Conservation (phyloP, 306 rosid species). For the Begonia fuchsioides region DNA sequence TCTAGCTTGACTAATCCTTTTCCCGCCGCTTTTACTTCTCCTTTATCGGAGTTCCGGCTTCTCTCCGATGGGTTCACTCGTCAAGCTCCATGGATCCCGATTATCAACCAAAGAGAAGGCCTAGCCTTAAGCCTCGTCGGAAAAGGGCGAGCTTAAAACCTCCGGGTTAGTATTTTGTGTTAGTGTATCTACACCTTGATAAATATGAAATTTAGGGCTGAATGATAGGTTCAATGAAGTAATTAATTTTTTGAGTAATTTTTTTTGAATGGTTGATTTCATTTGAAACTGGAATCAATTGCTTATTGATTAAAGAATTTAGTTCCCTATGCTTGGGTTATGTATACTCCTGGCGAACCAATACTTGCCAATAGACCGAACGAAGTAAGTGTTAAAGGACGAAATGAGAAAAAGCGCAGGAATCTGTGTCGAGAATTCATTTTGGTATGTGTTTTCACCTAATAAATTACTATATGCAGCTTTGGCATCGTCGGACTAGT, state of each 20-base stretch:
- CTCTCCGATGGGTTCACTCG: constrained; percentile 6
- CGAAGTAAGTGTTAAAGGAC: constrained; percentile 77
- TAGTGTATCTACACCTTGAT: no score
- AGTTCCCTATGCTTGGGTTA: constrained; percentile 85
- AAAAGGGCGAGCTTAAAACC: constrained; percentile 70
- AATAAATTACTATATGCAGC: no score
- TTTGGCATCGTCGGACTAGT: no score
- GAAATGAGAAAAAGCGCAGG: constrained; percentile 85
- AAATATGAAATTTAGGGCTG: no score
- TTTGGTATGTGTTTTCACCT: constrained; percentile 30
- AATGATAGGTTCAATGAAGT: no score
- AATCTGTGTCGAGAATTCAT: constrained; percentile 68
- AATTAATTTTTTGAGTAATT: no score
- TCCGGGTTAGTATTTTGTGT: constrained; percentile 24
- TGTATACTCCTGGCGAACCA: constrained; percentile 50
- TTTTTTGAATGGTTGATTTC: neutral
- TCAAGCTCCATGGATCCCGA: constrained; percentile 31
- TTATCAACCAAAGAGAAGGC: constrained; percentile 53
- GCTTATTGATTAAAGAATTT: constrained; percentile 4
- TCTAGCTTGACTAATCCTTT: constrained; percentile 7
- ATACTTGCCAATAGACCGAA: constrained; percentile 22
- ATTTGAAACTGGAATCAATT: neutral
- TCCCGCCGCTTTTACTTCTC: constrained; percentile 12
- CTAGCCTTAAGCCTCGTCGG: constrained; percentile 48
- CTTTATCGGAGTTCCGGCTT: constrained; percentile 10